Evolutionary conservation across 2,329 filamentous ascomycete species (phyloP), one percentile per base, ranked within the genome.

Genomic region (Lithohypha guttulata): DNA sequence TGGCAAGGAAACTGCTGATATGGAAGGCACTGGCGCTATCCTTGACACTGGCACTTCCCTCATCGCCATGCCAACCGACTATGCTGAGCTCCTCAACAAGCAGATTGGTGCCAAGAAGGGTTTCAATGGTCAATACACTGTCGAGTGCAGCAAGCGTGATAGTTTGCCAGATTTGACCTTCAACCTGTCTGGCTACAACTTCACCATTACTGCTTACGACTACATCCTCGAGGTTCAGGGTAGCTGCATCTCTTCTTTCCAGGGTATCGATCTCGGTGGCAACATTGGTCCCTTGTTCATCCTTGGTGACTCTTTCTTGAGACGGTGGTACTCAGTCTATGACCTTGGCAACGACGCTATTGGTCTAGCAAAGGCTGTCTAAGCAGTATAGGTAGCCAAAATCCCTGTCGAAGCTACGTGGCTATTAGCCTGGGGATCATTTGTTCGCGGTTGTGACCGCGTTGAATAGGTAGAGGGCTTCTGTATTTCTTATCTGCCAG

Each of bases 41-140:
- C 83, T 98, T 45, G 91, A 98, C 73, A 98, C 91, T 41, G 91
- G 91, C 56, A 98, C 91, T 59, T 98, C 93, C 33, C 78, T 98
- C 61, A 95, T 95, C 65, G 86, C 89, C 54, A 82, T 98, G 42
- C 91, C 91, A 54, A 81, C 76, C 53, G 81, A 84, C 56, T 75
- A 96, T 52, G 89, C 91, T 42, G 91, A 96, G 70, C 81, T 98
- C 49, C 73, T 98, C 45, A 98, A 98, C 76, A 81, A 83, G 66
- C 81, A 95, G 70, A 95, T 98, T 48, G 91, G 91, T 49, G 91
- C 91, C 52, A 95, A 93, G 79, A 98, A 96, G 78, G 77, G 82
- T 46, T 98, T 80, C 70, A 93, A 89, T 62, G 91, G 91, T 55
- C 91, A 98, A 70, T 98, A 95, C 74, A 83, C 79, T 10, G 71